Evolutionary conservation across 2,329 filamentous ascomycete species (phyloP), one percentile per base, ranked within the genome.

Genomic region (Cercospora berteroae): DNA sequence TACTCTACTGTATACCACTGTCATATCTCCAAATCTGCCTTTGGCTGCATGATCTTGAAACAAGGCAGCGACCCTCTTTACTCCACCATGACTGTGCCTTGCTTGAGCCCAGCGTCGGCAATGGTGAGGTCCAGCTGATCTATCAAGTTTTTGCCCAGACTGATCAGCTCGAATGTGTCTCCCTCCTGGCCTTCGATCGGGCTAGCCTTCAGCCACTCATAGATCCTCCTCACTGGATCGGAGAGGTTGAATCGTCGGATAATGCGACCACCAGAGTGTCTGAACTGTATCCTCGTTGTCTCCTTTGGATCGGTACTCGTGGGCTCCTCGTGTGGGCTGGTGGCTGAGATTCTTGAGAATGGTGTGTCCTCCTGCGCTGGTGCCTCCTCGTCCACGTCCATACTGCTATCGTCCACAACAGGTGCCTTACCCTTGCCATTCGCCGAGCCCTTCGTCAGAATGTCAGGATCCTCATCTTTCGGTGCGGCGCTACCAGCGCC

Each of bases 21-120:
- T 39, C 36, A 39, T 39, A n/a, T 39, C 36, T 39, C 36, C 36
- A 39, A 39, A n/a, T 5, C 36, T n/a, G 36, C 16, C 36, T 16
- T n/a, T n/a, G 36, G 16, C 36, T n/a, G 36, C n/a, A 39, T 39
- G 36, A 13, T 23, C 20, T 13, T 16, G 12, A 5, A 52, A 16
- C 20, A 23, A 10, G 1, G 5, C 48, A 23, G 48, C 48, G 12
- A 6, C 48, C 16, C 5, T 23, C 18, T 16, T 52, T 25, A 96
- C 79, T 97, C 95, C 72, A 99, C 90, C 92, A 97, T 97, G 7
- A 99, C 90, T 0, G 93, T 97, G 3, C 91, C 93, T 76, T 96
- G 94, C 83, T 95, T 96, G 74, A 99, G 80, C 0, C 94, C 93
- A 0, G 90, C 92, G 75, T 93, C 90, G 72, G 88, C 88, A 68